These are phyloP conservation scores for Triticum urartu DNA, from an alignment of 176 grass and related monocot species.

Conservation along the genomic window DNA sequence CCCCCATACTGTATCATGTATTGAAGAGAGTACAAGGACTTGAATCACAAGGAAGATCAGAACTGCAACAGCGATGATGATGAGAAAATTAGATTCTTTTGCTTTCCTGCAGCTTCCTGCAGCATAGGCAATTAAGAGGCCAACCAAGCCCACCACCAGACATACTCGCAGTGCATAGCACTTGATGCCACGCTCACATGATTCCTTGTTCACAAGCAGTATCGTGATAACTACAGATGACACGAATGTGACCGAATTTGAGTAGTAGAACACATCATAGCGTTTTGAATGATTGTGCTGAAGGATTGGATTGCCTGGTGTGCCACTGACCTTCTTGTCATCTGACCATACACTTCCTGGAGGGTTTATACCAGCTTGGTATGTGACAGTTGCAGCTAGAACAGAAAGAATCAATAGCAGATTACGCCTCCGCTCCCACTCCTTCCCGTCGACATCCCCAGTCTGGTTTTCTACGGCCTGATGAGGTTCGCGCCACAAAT, in stretches of 20 bases:
- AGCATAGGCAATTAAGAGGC: slow-evolving; percentile 29
- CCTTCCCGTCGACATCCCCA: background rate
- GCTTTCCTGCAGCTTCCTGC: slow-evolving; percentile 37
- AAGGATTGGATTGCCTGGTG: slow-evolving; percentile 30
- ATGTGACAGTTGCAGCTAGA: slow-evolving; percentile 37
- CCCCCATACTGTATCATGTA: background rate
- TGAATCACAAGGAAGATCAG: slow-evolving; percentile 29
- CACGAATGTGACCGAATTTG: slow-evolving; percentile 34
- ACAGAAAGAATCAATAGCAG: slow-evolving; percentile 37
- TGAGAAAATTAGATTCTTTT: slow-evolving; percentile 20
- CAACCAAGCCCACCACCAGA: slow-evolving; percentile 34
- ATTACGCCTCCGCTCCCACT: slow-evolving; percentile 35
- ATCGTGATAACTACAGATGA: slow-evolving; percentile 38
- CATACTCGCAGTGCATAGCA: slow-evolving; percentile 32
- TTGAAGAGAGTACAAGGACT: background rate
- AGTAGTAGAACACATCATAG: slow-evolving; percentile 49
- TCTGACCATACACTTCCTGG: slow-evolving; percentile 42
- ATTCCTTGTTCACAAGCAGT: slow-evolving; percentile 38
- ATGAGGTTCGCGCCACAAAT: background rate
- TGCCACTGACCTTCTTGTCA: background rate
- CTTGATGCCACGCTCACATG: slow-evolving; percentile 42
- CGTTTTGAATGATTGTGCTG: slow-evolving; percentile 21
- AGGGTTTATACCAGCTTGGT: slow-evolving; percentile 36
- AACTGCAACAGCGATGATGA: slow-evolving; percentile 21
- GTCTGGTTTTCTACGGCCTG: background rate